phyloP scores from a whole-genome alignment of 1,139 yeast species.

The Geotrichum candidum region DNA sequence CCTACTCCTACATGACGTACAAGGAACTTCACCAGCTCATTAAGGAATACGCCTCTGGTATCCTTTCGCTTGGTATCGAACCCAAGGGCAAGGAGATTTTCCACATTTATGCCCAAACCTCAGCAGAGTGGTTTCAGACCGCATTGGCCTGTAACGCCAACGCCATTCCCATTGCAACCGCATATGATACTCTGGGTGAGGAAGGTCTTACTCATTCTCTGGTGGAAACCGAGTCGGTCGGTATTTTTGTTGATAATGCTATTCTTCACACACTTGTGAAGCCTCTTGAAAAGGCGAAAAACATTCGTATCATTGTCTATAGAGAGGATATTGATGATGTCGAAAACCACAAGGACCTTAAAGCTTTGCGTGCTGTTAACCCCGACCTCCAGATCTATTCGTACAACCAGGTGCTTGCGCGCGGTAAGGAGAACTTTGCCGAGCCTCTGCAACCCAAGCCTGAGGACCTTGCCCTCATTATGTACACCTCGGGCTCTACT shows the following conservation, averaged over 20 bases:
- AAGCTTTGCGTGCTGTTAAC: constrained; percentile 42
- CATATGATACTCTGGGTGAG: constrained; percentile 94
- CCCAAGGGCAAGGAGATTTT: constrained; percentile 58
- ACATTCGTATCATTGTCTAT: constrained; percentile 66
- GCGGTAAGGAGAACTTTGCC: constrained; percentile 51
- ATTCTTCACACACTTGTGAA: constrained; percentile 59
- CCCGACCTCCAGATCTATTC: constrained; percentile 72
- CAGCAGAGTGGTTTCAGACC: constrained; percentile 86
- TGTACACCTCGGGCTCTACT: constrained; percentile 98
- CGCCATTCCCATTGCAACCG: constrained; percentile 83
- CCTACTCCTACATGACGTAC: constrained; percentile 62
- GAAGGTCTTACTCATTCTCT: constrained; percentile 84
- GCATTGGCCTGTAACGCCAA: constrained; percentile 75
- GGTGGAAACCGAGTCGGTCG: constrained; percentile 70
- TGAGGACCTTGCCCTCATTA: constrained; percentile 79
- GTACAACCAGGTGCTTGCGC: constrained; percentile 55
- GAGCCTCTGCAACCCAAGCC: constrained; percentile 53
- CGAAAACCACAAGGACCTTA: constrained; percentile 62
- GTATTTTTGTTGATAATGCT: constrained; percentile 75
- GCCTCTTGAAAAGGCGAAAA: constrained; percentile 62
- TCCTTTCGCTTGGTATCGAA: constrained; percentile 64
- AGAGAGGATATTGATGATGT: constrained; percentile 53
- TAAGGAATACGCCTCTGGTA: constrained; percentile 64
- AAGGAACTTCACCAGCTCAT: constrained; percentile 49
- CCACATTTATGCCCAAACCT: constrained; percentile 79